Conservation (phyloP, 177 flowering plant species). For the Vitis hybrid region DNA sequence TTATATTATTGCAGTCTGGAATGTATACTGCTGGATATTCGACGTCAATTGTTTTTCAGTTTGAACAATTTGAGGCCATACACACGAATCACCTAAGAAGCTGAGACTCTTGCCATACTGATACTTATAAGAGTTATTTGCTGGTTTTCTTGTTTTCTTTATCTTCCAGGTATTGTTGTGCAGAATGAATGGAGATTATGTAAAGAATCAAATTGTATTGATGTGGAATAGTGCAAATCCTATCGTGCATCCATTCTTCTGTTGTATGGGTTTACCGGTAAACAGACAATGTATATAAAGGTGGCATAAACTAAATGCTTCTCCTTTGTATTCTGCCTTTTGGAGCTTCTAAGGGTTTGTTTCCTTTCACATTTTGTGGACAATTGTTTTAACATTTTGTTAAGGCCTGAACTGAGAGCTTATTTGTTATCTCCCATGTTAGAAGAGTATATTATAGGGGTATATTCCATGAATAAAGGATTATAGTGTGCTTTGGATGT, state of each 20-base stretch:
- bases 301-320: conserved; percentile 18
- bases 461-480: too few species aligned
- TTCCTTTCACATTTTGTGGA: not conserved
- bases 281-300: conserved; percentile 27
- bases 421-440: not conserved
- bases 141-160: not conserved
- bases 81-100: too few species aligned
- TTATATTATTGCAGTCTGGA: too few species aligned
- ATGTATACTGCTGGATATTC: too few species aligned
- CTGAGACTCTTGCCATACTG: too few species aligned
- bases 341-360: not conserved
- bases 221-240: not conserved
- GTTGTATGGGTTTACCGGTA: conserved; percentile 6
- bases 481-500: too few species aligned
- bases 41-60: too few species aligned
- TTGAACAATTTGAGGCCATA: too few species aligned
- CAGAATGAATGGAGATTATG: not conserved
- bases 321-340: not conserved
- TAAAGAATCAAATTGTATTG: conserved; percentile 12
- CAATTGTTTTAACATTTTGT: not conserved
- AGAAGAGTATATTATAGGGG: not conserved
- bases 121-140: not conserved
- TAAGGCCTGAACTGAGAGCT: not conserved
- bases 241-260: not conserved
- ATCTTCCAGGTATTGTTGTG: conserved; percentile 4